Conservation (phyloP, 345 rosid genomes). For the Salix exigua region DNA sequence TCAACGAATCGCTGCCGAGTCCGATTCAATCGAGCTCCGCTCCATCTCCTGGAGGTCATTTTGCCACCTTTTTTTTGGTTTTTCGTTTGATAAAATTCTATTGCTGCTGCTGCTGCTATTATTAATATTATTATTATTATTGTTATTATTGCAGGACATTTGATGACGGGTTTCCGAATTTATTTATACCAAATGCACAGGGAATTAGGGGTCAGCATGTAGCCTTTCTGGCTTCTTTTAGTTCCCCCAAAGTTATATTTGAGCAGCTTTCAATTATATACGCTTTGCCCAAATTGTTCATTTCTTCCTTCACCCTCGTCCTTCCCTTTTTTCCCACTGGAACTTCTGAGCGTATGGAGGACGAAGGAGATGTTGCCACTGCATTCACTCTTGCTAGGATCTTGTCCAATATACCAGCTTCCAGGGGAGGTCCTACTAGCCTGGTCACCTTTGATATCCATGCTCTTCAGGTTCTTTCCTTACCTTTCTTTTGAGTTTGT, state of each 20-base stretch:
- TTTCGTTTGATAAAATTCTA: neutral
- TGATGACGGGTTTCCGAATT: conserved; percentile 89
- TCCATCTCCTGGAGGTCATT: conserved; percentile 78
- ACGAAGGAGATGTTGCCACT: conserved; percentile 93
- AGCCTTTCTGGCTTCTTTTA: conserved; percentile 89
- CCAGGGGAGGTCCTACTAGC: conserved; percentile 94
- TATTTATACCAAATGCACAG: conserved; percentile 91
- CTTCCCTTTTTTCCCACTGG: conserved; percentile 98
- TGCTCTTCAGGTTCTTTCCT: conserved; percentile 72
- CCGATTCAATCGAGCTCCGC: conserved; percentile 81
- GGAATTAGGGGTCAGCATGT: conserved; percentile 90
- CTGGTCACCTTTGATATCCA: conserved; percentile 96
- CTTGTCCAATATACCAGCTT: conserved; percentile 73
- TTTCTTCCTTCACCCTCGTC: conserved; percentile 88
- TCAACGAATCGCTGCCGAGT: conserved; percentile 59
- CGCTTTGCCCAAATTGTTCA: conserved; percentile 82
- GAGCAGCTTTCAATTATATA: conserved; percentile 92
- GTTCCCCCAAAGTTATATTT: conserved; percentile 82
- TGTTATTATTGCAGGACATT: conserved; percentile 50
- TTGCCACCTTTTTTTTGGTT: neutral
- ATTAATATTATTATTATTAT: neutral
- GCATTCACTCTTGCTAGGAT: conserved; percentile 98
- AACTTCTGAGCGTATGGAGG: conserved; percentile 98
- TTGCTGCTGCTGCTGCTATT: neutral
- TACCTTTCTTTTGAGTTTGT: too few relatives aligned